Base-by-base conservation (phyloP, 164 flowering plant genomes). In the Brasenia schreberi region DNA sequence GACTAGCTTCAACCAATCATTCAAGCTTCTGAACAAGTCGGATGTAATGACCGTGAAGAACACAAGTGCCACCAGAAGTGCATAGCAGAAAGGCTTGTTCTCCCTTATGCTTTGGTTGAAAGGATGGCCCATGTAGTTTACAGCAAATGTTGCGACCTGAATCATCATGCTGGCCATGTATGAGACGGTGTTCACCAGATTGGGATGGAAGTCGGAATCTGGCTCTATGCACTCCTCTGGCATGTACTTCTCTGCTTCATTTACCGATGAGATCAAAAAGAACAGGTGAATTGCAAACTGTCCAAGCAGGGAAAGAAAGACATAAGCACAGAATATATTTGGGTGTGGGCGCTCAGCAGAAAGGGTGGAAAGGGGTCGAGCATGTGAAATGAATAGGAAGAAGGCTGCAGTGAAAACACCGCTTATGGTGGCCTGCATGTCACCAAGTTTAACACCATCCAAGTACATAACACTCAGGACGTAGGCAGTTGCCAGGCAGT, bases 91-190 rank as follows among this genome's bases (percentile, higher is more conserved):
- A 0, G 98, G 97, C 62, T 83, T 84, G 82, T 89, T 94, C 74
- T 94, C 94, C 0, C 84, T 65, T 12, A 94, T 83, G 71, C 98
- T 91, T 74, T 91, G 96, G 77, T 94, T 94, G 71, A 94, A 94
- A 0, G 97, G 98, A 70, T 90, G 97, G 14, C 98, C 98, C 95
- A 91, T 94, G 77, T 94, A 94, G 79, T 94, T 94, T 69, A 91
- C 98, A 4, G 96, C 98, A 74, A 94, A 94, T 0, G 98, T 94
- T 0, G 96, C 98, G 18, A 94, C 97, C 77, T 94, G 98, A 39
- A 94, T 79, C 97, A 94, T 91, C 97, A 94, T 75, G 76, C 71
- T 84, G 53, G 87, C 97, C 96, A 91, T 94, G 87, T 94, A 91
- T 4, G 97, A 94, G n/a, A 94, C 97, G 0, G 98, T 91, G 70